Evolutionary conservation across 1,284 basidiomycete species (phyloP).

Genomic region (Boletus sp.): DNA sequence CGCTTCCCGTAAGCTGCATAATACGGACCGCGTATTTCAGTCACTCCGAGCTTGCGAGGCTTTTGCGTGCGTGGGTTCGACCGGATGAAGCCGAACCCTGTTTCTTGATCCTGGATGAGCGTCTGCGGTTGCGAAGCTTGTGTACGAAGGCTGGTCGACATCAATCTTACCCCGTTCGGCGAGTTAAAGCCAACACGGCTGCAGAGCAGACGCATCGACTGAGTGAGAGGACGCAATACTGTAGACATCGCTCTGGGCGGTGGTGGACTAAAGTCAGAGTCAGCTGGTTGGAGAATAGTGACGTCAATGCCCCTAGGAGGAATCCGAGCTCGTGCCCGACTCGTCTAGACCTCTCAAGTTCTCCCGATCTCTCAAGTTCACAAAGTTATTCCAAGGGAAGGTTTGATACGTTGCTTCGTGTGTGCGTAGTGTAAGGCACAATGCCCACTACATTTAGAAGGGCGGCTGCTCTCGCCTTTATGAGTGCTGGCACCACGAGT

Average conservation of each 20-base stretch:
- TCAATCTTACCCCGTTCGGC: neutral
- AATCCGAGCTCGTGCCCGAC: too few species aligned
- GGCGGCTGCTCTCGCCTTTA: too few species aligned
- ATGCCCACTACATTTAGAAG: too few species aligned
- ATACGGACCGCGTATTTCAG: conserved; percentile 31
- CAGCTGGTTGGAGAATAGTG: too few species aligned
- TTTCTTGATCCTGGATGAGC: conserved; percentile 11
- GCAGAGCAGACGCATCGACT: neutral
- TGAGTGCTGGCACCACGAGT: too few species aligned
- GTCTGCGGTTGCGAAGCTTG: neutral
- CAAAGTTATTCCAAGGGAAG: too few species aligned
- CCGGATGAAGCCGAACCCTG: conserved; percentile 13
- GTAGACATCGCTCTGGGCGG: neutral
- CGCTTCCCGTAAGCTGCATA: conserved; percentile 39
- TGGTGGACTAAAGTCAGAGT: too few species aligned
- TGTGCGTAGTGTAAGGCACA: too few species aligned
- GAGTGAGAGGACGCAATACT: neutral
- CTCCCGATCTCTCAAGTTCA: too few species aligned
- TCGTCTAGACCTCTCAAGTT: too few species aligned
- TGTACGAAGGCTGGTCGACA: conserved; percentile 2
- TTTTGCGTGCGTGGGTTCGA: conserved; percentile 10
- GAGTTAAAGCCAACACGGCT: neutral
- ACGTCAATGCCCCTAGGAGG: too few species aligned
- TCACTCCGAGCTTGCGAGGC: conserved; percentile 10
- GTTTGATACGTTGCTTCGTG: too few species aligned